A percentile compares a stretch with the other conserved stretches of the same genome.
These are phyloP conservation scores for Solanum tacnaense DNA, from an alignment of 257 asterid genomes.

Conservation along the genomic window DNA sequence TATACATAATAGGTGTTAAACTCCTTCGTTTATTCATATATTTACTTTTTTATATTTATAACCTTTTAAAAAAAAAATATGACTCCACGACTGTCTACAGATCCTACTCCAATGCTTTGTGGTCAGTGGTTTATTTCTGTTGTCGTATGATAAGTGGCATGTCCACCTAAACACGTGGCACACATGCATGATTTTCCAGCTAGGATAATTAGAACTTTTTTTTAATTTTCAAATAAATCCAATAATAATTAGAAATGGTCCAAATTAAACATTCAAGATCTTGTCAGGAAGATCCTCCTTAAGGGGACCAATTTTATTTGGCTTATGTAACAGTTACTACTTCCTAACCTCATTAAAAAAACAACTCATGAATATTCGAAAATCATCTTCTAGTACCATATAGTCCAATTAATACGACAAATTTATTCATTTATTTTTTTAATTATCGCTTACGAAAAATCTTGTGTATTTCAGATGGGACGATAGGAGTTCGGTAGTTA, in stretches of 20 bases:
- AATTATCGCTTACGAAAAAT: neutral
- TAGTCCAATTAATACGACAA: neutral
- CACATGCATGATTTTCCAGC: conserved; percentile 8
- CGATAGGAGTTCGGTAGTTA: conserved; percentile 44
- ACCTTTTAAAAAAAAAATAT: too few species aligned
- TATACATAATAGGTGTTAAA: too few species aligned
- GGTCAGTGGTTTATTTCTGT: neutral
- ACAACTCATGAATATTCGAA: neutral
- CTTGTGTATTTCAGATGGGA: conserved; percentile 39
- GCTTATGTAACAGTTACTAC: neutral
- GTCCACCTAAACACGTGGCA: conserved; percentile 9
- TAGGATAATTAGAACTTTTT: neutral
- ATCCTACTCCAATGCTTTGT: neutral
- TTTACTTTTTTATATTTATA: too few species aligned
- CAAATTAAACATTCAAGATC: conserved; percentile 14
- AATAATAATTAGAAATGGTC: conserved; percentile 6
- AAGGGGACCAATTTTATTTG: conserved; percentile 1
- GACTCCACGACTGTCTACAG: rapidly evolving
- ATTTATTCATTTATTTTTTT: neutral
- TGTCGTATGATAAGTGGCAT: neutral
- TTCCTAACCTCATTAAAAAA: neutral
- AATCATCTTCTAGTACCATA: neutral
- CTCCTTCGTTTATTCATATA: rapidly evolving
- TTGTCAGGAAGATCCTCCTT: conserved; percentile 16
- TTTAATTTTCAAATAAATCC: neutral